Evolutionary conservation across 768 basidiomycete genomes (phyloP).

Genomic region (Leccinum incarnatum): DNA sequence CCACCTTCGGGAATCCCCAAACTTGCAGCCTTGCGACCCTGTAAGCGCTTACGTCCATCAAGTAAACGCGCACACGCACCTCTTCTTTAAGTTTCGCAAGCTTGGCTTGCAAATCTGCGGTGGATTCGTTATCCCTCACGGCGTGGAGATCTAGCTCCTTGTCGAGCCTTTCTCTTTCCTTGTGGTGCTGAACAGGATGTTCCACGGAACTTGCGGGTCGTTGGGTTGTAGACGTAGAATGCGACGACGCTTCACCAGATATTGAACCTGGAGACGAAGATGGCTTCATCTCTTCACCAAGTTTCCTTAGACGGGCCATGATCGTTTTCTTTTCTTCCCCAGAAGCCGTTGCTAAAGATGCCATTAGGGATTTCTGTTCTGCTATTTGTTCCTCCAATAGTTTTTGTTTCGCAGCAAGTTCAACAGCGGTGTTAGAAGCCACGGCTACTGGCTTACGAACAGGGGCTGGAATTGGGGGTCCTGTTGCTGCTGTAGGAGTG

Average conservation of each 20-base stretch:
- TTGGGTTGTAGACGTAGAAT: slow-evolving; percentile 24
- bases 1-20: slow-evolving; percentile 60
- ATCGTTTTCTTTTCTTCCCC: slow-evolving; percentile 76
- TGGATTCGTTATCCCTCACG: slow-evolving; percentile 44
- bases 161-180: slow-evolving; percentile 69
- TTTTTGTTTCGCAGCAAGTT: slow-evolving; percentile 72
- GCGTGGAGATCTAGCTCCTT: slow-evolving; percentile 74
- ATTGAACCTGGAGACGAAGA: slow-evolving; percentile 30
- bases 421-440: slow-evolving; percentile 39
- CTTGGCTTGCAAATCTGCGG: slow-evolving; percentile 71
- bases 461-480: slow-evolving; percentile 23
- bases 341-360: slow-evolving; percentile 58
- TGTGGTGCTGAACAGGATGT: slow-evolving; percentile 45
- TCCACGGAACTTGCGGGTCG: slow-evolving; percentile 27
- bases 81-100: slow-evolving; percentile 78
- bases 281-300: slow-evolving; percentile 75
- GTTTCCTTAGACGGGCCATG: slow-evolving; percentile 68
- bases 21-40: slow-evolving; percentile 58
- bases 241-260: slow-evolving; percentile 29
- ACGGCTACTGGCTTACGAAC: slow-evolving; percentile 37
- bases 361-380: slow-evolving; percentile 87
- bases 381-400: slow-evolving; percentile 78
- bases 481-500: slow-evolving; percentile 30
- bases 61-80: slow-evolving; percentile 41
- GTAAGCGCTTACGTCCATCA: slow-evolving; percentile 7